Evolutionary conservation across 1,139 yeast species (phyloP), one percentile per base, ranked within the genome.

Genomic region (Arxiozyma slooffiae): DNA sequence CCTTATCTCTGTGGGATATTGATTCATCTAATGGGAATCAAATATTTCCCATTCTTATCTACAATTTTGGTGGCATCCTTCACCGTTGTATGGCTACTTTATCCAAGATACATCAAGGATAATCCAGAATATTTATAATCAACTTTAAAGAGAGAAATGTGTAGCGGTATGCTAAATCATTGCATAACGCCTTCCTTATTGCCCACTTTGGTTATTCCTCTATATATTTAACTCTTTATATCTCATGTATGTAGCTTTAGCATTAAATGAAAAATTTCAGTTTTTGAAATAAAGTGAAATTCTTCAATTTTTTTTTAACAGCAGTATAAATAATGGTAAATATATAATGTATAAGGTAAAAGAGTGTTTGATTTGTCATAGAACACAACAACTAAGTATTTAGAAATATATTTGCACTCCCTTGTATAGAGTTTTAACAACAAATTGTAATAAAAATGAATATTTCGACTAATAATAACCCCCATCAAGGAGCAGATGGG

Each of bases 1-100:
- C 90, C 94, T 1, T 82, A 79, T 53, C 49, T 78, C 2, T 72
- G 81, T 47, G 94, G 94, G 0, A 55, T 73, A 1, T 55, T 78
- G 0, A 57, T 66, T 4, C 63, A 67, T 22, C 21, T 51, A 18
- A 45, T 63, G 0, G 69, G 71, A 0, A 60, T 69, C 42, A 38
- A 56, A 24, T 59, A 55, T 51, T 54, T 67, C 14, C 68, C 71
- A 1, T n/a, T 63, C 1, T 52, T 66, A 17, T 57, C 68, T 22
- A 57, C 63, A 53, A 2, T 60, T 0, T 50, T 60, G 53, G 63
- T 69, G 0, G 52, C 53, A 1, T 51, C 55, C 3, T 65, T 69
- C 49, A 62, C 62, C 22, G n/a, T 61, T 1, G 49, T 62, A 2
- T 70, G 73, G 73, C 39, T 52, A 20, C n/a, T 57, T 1, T 57